phyloP scores from a whole-genome alignment of 257 asterid species.

The Misopates orontium region DNA sequence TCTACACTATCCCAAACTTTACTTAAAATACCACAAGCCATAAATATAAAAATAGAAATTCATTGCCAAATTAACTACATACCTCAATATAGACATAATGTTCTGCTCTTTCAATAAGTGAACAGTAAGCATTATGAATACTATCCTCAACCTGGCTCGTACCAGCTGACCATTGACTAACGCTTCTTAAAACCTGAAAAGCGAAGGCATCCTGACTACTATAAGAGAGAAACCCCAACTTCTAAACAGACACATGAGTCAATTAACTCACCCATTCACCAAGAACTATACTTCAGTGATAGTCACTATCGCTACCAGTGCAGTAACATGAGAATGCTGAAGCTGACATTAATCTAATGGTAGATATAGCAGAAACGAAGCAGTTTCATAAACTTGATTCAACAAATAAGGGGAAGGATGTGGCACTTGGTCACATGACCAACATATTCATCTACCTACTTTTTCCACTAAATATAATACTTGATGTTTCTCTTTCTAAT shows the following conservation, averaged over 20 bases:
- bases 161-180: conserved; percentile 99
- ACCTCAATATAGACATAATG: conserved; percentile 93
- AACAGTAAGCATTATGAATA: conserved; percentile 87
- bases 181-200: conserved; percentile 84
- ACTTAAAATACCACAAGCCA: not conserved
- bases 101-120: conserved; percentile 90
- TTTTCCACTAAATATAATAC: not conserved
- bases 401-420: conserved; percentile 10
- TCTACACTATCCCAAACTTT: not conserved
- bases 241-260: conserved; percentile 19
- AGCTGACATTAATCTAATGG: conserved; percentile 11
- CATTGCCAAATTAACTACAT: conserved; percentile 21
- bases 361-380: conserved; percentile 7
- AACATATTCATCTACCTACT: conserved; percentile 3
- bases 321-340: not conserved
- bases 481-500: not conserved
- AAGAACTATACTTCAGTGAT: conserved; percentile 17
- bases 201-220: conserved; percentile 26
- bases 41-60: conserved; percentile 4
- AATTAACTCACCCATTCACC: conserved; percentile 10
- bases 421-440: conserved; percentile 16
- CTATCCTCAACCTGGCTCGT: conserved; percentile 94
- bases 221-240: conserved; percentile 21
- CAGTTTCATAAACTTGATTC: conserved; percentile 7
- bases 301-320: conserved; percentile 18